phyloP scores from a whole-genome alignment of 495 filamentous ascomycete genomes.

The Tricharina praecox region DNA sequence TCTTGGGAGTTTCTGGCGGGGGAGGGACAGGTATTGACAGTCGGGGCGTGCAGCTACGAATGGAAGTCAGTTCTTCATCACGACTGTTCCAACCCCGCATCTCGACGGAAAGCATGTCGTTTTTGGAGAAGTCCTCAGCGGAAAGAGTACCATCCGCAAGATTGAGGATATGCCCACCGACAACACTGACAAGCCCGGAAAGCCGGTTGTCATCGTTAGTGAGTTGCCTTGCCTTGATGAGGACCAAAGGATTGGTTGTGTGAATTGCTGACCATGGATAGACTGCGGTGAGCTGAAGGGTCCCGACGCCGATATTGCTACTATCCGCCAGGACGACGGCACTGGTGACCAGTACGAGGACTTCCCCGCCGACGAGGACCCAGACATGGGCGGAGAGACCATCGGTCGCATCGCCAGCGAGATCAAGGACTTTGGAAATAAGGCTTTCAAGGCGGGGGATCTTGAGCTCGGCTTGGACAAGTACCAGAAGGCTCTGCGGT shows the following conservation, averaged over 20 bases:
- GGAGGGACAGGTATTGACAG: no score
- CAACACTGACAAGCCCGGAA: conserved; percentile 56
- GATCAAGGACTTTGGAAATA: conserved; percentile 83
- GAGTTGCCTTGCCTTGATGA: no score
- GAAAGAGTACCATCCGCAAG: conserved; percentile 78
- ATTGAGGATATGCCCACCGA: conserved; percentile 75
- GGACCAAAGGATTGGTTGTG: no score
- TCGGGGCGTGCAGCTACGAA: conserved; percentile 86
- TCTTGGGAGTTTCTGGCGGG: no score
- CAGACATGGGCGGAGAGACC: conserved; percentile 42
- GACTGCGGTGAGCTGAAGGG: conserved; percentile 76
- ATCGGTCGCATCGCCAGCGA: conserved; percentile 66
- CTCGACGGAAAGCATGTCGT: conserved; percentile 96
- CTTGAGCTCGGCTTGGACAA: conserved; percentile 62
- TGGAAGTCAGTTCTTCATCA: conserved; percentile 96
- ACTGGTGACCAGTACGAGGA: conserved; percentile 92
- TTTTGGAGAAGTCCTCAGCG: conserved; percentile 85
- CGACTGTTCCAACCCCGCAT: conserved; percentile 82
- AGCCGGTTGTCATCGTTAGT: conserved; percentile 49
- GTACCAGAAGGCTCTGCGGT: conserved; percentile 94
- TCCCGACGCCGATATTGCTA: conserved; percentile 43
- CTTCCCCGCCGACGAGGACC: conserved; percentile 71
- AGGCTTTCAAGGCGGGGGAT: conserved; percentile 69
- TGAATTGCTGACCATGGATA: conserved; percentile 12
- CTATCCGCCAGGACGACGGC: conserved; percentile 49